These are phyloP conservation scores for Hanseniaspora singularis DNA, from an alignment of 805 yeast genomes.

Conservation along the genomic window DNA sequence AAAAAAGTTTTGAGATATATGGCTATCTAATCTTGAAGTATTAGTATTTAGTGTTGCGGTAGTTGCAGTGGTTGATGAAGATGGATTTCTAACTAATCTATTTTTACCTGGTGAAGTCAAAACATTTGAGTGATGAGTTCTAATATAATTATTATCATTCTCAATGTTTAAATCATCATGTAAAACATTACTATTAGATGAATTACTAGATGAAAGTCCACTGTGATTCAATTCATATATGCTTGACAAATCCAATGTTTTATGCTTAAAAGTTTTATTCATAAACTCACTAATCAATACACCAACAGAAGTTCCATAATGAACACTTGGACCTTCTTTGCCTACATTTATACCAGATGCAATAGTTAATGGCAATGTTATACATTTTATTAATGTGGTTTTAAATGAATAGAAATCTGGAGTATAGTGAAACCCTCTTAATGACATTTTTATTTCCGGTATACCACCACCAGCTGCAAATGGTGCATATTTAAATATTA, in stretches of 20 bases:
- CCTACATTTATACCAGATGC: constrained; percentile 91
- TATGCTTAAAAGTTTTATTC: constrained; percentile 44
- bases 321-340: constrained; percentile 97
- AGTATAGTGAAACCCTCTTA: constrained; percentile 69
- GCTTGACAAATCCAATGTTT: constrained; percentile 16
- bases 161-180: too few relatives aligned
- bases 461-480: constrained; percentile 96
- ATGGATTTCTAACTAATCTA: not conserved
- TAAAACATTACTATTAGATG: too few relatives aligned
- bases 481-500: constrained; percentile 67
- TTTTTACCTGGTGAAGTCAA: too few relatives aligned
- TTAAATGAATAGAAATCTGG: constrained; percentile 62
- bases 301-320: constrained; percentile 71
- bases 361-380: constrained; percentile 79
- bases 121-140: too few relatives aligned
- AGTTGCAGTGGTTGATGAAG: constrained; percentile 20
- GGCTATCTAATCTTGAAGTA: constrained; percentile 34
- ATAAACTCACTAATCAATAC: constrained; percentile 51
- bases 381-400: constrained; percentile 62
- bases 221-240: not conserved
- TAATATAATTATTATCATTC: too few relatives aligned
- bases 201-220: too few relatives aligned
- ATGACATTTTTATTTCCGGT: constrained; percentile 88
- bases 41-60: constrained; percentile 15
- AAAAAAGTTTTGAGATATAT: constrained; percentile 26